These are phyloP conservation scores for Bathelium albidoporum DNA, from an alignment of 495 filamentous ascomycete genomes.

Conservation along the genomic window DNA sequence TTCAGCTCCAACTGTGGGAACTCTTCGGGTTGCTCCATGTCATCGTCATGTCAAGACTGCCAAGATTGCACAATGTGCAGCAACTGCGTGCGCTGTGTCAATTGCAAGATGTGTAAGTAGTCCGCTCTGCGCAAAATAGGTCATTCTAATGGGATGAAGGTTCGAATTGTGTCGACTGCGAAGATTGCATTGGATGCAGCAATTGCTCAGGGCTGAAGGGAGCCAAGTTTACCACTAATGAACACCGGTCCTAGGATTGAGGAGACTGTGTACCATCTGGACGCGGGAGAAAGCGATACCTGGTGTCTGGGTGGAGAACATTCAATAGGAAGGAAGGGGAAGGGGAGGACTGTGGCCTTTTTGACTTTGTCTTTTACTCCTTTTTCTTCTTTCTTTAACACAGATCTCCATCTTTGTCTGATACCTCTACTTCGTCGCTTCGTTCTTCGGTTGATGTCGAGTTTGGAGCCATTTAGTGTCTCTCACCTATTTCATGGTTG, in stretches of 20 bases:
- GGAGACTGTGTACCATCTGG: too few relatives aligned
- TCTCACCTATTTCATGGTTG: neutral
- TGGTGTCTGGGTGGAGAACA: too few relatives aligned
- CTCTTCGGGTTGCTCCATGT: neutral
- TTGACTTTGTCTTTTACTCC: neutral
- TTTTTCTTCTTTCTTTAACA: neutral
- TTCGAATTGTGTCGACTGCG: neutral
- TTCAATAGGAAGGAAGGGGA: too few relatives aligned
- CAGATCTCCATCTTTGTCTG: neutral
- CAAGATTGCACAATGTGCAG: neutral
- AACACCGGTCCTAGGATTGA: neutral
- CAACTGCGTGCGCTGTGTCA: neutral
- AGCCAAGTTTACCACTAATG: neutral
- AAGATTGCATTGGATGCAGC: neutral
- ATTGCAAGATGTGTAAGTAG: slow-evolving; percentile 3
- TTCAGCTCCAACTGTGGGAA: neutral
- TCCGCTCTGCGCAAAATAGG: neutral
- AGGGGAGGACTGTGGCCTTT: too few relatives aligned
- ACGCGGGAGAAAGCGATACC: too few relatives aligned
- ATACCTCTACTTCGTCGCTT: neutral
- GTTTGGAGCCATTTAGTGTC: too few relatives aligned
- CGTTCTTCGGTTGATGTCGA: too few relatives aligned
- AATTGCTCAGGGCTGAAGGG: neutral
- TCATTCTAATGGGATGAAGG: neutral
- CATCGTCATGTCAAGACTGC: neutral